These are phyloP conservation scores for Castanea crenata DNA, from an alignment of 306 rosid genomes.

Conservation along the genomic window DNA sequence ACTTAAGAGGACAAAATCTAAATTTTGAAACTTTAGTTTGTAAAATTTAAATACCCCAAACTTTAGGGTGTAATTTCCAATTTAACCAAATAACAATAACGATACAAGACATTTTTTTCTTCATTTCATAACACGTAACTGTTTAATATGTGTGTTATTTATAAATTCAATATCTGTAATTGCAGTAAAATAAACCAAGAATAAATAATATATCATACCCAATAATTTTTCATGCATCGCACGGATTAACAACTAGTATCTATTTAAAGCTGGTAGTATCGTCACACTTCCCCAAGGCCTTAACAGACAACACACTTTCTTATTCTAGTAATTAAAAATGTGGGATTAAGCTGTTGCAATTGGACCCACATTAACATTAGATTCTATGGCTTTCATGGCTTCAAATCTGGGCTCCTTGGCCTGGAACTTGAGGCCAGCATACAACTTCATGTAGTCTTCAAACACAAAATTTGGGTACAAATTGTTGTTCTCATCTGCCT, in stretches of 20 bases:
- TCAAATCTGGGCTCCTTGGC: slow-evolving; percentile 92
- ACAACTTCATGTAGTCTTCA: slow-evolving; percentile 87
- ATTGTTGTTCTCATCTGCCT: slow-evolving; percentile 49
- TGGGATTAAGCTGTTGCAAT: slow-evolving; percentile 56
- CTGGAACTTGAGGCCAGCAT: slow-evolving; percentile 61
- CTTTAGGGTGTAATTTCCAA: too few species aligned
- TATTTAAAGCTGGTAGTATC: neutral
- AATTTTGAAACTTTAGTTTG: too few species aligned
- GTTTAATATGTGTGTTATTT: too few species aligned
- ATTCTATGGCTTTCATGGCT: slow-evolving; percentile 54
- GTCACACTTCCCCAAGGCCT: neutral
- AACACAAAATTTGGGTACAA: slow-evolving; percentile 82
- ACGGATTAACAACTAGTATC: neutral
- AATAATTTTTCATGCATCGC: too few species aligned
- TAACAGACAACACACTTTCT: neutral
- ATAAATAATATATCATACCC: too few species aligned
- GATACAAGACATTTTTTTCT: too few species aligned
- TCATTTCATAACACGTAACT: too few species aligned
- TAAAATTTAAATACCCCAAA: too few species aligned
- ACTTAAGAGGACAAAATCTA: too few species aligned
- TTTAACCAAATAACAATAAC: too few species aligned
- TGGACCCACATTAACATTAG: slow-evolving; percentile 42
- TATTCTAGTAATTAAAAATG: neutral
- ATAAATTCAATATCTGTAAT: too few species aligned
- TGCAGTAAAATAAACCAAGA: too few species aligned